Evolutionary conservation across 2,329 filamentous ascomycete species (phyloP), one percentile per base, ranked within the genome.

Genomic region (Uncinocarpus reesii): DNA sequence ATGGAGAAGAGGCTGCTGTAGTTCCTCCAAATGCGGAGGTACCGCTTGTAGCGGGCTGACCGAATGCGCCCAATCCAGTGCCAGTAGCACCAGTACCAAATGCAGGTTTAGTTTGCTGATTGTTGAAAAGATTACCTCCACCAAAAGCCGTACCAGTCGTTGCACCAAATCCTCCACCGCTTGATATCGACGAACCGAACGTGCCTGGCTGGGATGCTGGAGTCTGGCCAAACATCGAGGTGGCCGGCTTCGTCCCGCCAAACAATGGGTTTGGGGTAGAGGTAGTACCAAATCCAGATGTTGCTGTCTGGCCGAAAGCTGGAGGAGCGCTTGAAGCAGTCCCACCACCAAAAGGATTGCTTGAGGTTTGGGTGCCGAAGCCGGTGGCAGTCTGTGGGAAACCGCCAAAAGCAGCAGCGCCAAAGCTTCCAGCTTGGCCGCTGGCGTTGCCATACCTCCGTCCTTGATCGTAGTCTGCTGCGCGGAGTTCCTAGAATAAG

Each of bases 391-490:
- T 62, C 50, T 70, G 68, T 24, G 67, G 60, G 51, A 74, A 74
- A 4, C 71, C 67, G 5, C 62, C 62, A 49, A 73, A 72, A 48
- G 80, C 80, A 52, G 76, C 75, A 50, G 81, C 74, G 15, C 88
- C 90, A 65, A 95, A 95, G 6, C 84, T 85, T 50, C 88, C 88
- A 40, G 79, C 72, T 55, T 88, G 84, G 24, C 86, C 87, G 53
- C 83, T 86, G 35, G 78, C 76, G 65, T 90, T 94, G 28, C 89
- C 92, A 62, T 79, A 86, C 47, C 83, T 83, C 51, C 89, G 81
- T 43, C 89, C 89, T 65, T 89, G 84, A 51, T 82, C 78, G 64
- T 98, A 98, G 66, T 98, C 92, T 38, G 80, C 86, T 52, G 94
- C 67, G 60, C 86, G 77, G 47, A 92, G 69, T 65, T 92, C 83